These are phyloP conservation scores for Pichia manshurica DNA, from an alignment of 805 yeast species.

Conservation along the genomic window DNA sequence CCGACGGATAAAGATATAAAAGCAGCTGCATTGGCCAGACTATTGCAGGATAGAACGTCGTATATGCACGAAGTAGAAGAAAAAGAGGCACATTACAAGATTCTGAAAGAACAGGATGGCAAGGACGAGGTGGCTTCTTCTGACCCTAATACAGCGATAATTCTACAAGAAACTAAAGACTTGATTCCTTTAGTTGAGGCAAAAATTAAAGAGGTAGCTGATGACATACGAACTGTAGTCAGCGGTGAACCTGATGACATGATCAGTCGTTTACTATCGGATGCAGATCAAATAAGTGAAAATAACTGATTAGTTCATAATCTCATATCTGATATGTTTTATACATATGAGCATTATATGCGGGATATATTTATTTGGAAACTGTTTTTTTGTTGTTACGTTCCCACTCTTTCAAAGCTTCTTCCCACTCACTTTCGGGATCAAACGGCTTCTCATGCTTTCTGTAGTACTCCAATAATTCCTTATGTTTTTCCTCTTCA, in stretches of 20 bases:
- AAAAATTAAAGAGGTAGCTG: slow-evolving; percentile 7
- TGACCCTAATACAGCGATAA: slow-evolving; percentile 14
- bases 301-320: no score
- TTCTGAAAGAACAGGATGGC: neutral
- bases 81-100: slow-evolving; percentile 10
- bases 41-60: slow-evolving; percentile 58
- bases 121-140: neutral
- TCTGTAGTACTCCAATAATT: slow-evolving; percentile 29
- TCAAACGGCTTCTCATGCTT: slow-evolving; percentile 39
- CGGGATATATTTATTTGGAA: slow-evolving; percentile 9
- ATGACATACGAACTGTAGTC: slow-evolving; percentile 1
- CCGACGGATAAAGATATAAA: slow-evolving; percentile 71
- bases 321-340: no score
- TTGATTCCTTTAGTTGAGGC: slow-evolving; percentile 16
- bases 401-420: slow-evolving; percentile 56
- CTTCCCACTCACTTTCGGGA: slow-evolving; percentile 70
- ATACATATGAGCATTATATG: no score
- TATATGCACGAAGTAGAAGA: slow-evolving; percentile 52
- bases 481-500: slow-evolving; percentile 43
- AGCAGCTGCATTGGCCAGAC: slow-evolving; percentile 58
- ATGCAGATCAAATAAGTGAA: slow-evolving; percentile 1
- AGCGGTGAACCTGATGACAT: neutral
- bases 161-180: slow-evolving; percentile 19
- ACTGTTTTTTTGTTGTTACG: slow-evolving; percentile 16
- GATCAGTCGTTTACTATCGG: neutral